Conservation (phyloP, 2,329 filamentous ascomycete species). For the Aphanoascus verrucosus region DNA sequence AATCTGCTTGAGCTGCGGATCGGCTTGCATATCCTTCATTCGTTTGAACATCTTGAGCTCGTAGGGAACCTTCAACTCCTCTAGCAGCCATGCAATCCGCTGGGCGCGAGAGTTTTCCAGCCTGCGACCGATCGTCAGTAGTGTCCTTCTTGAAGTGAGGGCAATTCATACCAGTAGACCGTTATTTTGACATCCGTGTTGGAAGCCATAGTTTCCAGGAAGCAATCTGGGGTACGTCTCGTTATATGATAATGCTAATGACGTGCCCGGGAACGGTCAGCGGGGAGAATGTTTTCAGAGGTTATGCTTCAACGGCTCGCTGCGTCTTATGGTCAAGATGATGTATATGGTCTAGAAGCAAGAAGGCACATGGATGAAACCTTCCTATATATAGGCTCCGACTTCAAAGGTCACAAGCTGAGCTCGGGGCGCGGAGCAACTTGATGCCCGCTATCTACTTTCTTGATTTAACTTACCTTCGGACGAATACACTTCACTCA, state of each 20-base stretch:
- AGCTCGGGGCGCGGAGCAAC: too few species aligned
- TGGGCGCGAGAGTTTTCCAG: constrained; percentile 73
- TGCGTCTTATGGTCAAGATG: too few species aligned
- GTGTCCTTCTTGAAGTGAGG: neutral
- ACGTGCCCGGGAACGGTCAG: neutral
- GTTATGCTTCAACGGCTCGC: too few species aligned
- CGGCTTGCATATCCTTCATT: constrained; percentile 51
- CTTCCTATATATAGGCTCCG: too few species aligned
- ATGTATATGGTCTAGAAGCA: too few species aligned
- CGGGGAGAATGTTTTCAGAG: too few species aligned
- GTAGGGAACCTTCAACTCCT: constrained; percentile 70
- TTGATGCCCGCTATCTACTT: too few species aligned
- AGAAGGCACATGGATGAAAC: too few species aligned
- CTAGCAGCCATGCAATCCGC: constrained; percentile 73
- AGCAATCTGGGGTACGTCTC: neutral
- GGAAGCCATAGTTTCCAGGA: constrained; percentile 14
- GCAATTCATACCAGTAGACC: constrained; percentile 48
- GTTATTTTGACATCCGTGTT: constrained; percentile 43
- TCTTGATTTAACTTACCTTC: too few species aligned
- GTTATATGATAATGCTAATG: neutral
- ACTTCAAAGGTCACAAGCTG: too few species aligned
- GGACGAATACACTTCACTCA: too few species aligned
- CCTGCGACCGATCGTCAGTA: constrained; percentile 41
- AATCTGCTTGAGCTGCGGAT: constrained; percentile 61
- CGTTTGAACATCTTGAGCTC: constrained; percentile 72